Conservation (phyloP, 768 basidiomycete genomes). For the Tricholoma hemisulphureum region DNA sequence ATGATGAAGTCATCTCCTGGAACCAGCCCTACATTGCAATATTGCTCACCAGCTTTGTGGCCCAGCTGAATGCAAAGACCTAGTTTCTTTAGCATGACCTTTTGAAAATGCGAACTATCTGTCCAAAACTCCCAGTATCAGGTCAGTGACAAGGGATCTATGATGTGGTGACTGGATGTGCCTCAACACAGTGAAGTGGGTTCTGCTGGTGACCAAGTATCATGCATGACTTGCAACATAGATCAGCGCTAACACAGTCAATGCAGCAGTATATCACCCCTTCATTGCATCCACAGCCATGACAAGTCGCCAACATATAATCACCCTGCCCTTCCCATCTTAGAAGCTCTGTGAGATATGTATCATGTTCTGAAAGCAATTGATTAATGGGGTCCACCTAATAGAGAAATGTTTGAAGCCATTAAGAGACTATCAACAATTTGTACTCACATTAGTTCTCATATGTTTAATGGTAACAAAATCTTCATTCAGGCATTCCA, state of each 20-base stretch:
- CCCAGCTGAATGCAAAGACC: slow-evolving; percentile 5
- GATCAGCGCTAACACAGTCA: slow-evolving; percentile 1
- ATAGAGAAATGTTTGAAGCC: not conserved
- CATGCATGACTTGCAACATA: slow-evolving; percentile 1
- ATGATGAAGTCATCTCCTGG: slow-evolving; percentile 13
- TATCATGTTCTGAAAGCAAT: slow-evolving; percentile 1
- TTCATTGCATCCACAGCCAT: not conserved
- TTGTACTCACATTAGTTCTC: not conserved
- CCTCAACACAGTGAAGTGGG: slow-evolving; percentile 2
- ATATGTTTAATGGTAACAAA: not conserved
- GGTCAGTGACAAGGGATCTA: not conserved
- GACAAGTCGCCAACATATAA: not conserved
- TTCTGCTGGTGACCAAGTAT: not conserved
- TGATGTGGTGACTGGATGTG: too few species aligned
- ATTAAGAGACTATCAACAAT: not conserved
- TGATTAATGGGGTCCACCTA: not conserved
- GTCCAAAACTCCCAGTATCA: not conserved
- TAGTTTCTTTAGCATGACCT: not conserved
- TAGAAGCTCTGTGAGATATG: slow-evolving; percentile 3
- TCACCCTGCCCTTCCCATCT: slow-evolving; percentile 4
- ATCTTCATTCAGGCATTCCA: not conserved
- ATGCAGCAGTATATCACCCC: not conserved
- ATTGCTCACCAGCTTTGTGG: slow-evolving; percentile 8
- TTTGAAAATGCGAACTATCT: not conserved
- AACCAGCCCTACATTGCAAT: slow-evolving; percentile 24